Evolutionary conservation across 768 basidiomycete genomes (phyloP).

Genomic region (Mycena alexandri): DNA sequence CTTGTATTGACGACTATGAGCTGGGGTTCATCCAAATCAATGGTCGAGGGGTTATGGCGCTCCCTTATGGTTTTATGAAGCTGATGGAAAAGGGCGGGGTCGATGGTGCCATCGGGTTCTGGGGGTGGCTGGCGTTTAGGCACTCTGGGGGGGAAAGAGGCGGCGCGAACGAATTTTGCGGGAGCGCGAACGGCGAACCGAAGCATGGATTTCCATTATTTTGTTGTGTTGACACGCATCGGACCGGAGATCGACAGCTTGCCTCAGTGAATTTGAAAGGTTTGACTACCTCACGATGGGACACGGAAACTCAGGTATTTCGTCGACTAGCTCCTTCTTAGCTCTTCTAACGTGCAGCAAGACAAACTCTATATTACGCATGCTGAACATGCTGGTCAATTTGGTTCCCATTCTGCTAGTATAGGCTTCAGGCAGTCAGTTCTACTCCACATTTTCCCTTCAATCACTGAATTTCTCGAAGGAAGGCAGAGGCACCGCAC

Average conservation of each 20-base stretch:
- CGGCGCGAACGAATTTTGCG: constrained; percentile 19
- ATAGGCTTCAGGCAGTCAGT: constrained; percentile 78
- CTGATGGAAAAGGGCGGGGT: constrained; percentile 25
- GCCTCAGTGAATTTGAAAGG: too few species aligned
- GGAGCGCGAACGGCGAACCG: constrained; percentile 10
- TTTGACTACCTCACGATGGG: constrained; percentile 74
- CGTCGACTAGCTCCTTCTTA: constrained; percentile 60
- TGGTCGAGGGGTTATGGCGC: constrained; percentile 30
- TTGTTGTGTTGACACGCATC: background rate
- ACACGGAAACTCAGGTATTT: constrained; percentile 84
- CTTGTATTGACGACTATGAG: constrained; percentile 45
- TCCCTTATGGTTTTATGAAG: constrained; percentile 34
- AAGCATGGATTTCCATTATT: constrained; percentile 12
- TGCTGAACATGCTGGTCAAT: constrained; percentile 84
- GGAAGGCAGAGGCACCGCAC: constrained; percentile 77
- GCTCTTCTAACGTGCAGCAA: background rate
- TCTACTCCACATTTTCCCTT: constrained; percentile 20
- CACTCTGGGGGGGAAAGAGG: constrained; percentile 24
- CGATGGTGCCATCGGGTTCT: constrained; percentile 14
- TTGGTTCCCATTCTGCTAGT: constrained; percentile 87
- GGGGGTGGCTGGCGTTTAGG: background rate
- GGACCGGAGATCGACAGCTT: constrained; percentile 5
- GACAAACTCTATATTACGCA: constrained; percentile 75
- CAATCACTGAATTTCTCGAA: constrained; percentile 42
- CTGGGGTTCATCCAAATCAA: constrained; percentile 31